These are phyloP conservation scores for Xylaria arbuscula DNA, from an alignment of 2,329 filamentous ascomycete genomes.

Conservation along the genomic window DNA sequence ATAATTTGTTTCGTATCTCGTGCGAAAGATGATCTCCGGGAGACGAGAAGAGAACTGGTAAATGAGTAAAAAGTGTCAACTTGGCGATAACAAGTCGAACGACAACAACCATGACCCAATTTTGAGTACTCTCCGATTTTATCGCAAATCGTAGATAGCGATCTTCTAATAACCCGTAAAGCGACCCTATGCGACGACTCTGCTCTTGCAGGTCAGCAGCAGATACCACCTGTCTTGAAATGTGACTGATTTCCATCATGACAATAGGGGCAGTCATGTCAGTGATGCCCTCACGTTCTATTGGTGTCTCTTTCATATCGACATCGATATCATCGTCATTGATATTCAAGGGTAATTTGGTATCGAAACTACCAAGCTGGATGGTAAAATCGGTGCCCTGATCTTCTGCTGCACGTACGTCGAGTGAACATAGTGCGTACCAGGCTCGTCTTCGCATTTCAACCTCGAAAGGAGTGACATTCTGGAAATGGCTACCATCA, in stretches of 20 bases:
- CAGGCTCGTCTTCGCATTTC: slow-evolving; percentile 70
- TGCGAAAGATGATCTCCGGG: slow-evolving; percentile 32
- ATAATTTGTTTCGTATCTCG: slow-evolving; percentile 74
- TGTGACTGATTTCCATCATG: slow-evolving; percentile 51
- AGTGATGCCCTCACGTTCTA: slow-evolving; percentile 56
- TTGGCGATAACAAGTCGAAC: slow-evolving; percentile 79
- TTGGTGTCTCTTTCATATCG: slow-evolving; percentile 49
- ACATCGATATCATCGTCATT: slow-evolving; percentile 60
- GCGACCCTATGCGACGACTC: slow-evolving; percentile 42
- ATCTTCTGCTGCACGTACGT: slow-evolving; percentile 70
- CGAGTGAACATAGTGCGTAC: slow-evolving; percentile 71
- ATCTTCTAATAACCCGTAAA: slow-evolving; percentile 52
- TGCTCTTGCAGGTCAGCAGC: slow-evolving; percentile 55
- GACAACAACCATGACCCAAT: slow-evolving; percentile 64
- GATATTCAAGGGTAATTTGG: slow-evolving; percentile 61
- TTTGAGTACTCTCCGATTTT: slow-evolving; percentile 48
- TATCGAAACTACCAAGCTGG: slow-evolving; percentile 68
- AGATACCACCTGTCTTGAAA: slow-evolving; percentile 54
- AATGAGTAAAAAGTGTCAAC: slow-evolving; percentile 80
- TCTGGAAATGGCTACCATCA: slow-evolving; percentile 64
- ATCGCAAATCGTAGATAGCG: slow-evolving; percentile 56
- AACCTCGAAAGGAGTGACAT: slow-evolving; percentile 67
- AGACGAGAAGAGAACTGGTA: slow-evolving; percentile 70
- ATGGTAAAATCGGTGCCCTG: slow-evolving; percentile 72
- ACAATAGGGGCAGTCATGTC: slow-evolving; percentile 59